Base-by-base conservation (phyloP, 306 rosid species). In the Gynostemma pentaphyllum region DNA sequence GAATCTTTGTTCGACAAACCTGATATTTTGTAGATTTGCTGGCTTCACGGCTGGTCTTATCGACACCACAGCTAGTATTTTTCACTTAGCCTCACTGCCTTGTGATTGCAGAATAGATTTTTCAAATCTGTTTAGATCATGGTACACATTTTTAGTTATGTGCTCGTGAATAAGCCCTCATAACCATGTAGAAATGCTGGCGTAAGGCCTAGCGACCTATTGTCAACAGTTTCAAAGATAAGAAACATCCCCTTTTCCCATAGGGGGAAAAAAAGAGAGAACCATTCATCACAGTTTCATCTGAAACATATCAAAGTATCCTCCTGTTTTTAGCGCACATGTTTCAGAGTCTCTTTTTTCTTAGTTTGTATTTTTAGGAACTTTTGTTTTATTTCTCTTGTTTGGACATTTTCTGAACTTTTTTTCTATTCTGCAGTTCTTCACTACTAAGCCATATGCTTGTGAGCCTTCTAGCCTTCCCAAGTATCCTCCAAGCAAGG, bases 401-500 rank as follows among this genome's bases (percentile, higher is more conserved):
- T 67, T 9, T 36, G 18, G 59, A 15, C 52, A 47, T 67, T 51
- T 36, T 67, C 2, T 9, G 23, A 27, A 32, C 15, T 10, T 73
- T 45, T 57, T 37, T 74, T 73, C 48, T 68, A 64, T 68, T 79
- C 75, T 78, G 82, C 81, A 88, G 99, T 92, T 88, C 67, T 92
- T 92, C 78, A 88, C 85, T 11, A 86, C 94, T 50, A 81, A 82
- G 73, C 97, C 97, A 10, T 84, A 92, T 75, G 96, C 99, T 27
- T 92, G 99, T 81, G 99, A 92, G 10, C 99, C 99, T 34, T 82
- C 99, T 26, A 92, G 95, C 81, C 95, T 92, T 68, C 99, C 99
- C 22, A 92, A 88, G 75, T 92, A 92, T 83, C 99, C 99, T 69
- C 99, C 99, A 72, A 84, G 95, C 77, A 92, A 92, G 81, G 99